Evolutionary conservation across 306 rosid species (phyloP), one percentile per base, ranked within the genome.

Genomic region (Herpetospermum pedunculosum): DNA sequence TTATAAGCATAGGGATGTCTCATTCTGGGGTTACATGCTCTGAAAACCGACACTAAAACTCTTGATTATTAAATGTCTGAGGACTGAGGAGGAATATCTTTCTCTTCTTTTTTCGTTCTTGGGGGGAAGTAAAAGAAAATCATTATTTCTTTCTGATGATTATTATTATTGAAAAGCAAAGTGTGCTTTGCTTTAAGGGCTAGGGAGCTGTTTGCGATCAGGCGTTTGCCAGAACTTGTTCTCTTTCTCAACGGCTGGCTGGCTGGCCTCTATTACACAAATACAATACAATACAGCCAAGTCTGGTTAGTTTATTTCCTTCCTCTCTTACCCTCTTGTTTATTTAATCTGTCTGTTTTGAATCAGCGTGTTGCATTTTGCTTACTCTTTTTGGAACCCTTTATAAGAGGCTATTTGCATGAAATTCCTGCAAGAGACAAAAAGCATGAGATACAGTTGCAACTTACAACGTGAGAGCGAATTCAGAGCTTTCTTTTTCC

Each of bases 341-440:
- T 62, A 34, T 64, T 37, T 37, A n/a, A 64, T 60, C 19, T 37
- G 25, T 37, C 70, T 62, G 70, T 35, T 62, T 60, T 60, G 16
- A 54, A 28, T 57, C 64, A 1, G 68, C 13, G 70, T 26, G 46
- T 19, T 63, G 8, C 70, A 63, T 8, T 65, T 65, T 65, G 30
- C 34, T 40, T 38, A 21, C 72, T 65, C 50, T 65, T 65, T 65
- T 65, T 81, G 87, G 95, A 85, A 84, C 87, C 93, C 90, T 83
- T 52, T 52, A 30, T 72, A 86, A 88, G 89, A 82, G 92, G 89
- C 92, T 89, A 84, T n/a, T n/a, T 82, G 87, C 96, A 87, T 89
- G 92, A 89, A 86, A 83, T 86, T 85, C 88, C 87, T 89, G 96
- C 85, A 63, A 81, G 84, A 85, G 93, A 88, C 96, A 83, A 88